Base-by-base conservation (phyloP, 768 basidiomycete genomes). In the Omphalotus guepiniiformis region DNA sequence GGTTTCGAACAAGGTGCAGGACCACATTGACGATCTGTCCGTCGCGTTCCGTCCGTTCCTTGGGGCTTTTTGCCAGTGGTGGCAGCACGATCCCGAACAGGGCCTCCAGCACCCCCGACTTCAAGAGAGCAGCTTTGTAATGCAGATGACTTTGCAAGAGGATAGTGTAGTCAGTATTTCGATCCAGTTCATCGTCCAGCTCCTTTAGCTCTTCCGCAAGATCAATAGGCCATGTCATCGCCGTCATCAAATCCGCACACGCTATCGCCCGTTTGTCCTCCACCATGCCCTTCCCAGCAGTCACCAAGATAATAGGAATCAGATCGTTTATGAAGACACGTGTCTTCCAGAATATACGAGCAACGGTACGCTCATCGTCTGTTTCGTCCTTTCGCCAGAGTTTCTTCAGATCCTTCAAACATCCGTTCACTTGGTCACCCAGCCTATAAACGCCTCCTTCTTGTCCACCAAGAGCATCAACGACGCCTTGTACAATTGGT, bases 171-270 rank as follows among this genome's bases (percentile, higher is more conserved):
- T 99, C 96, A 13, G 90, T 81, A 15, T 84, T 81, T 51, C 78
- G 80, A 64, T 89, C 88, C 16, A 80, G 55, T 30, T 85, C 88
- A 36, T 93, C 88, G 60, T 88, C 85, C 45, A 97, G 80, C 59
- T 98, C 96, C 57, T 87, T 88, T 53, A 99, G 73, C 65, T 98
- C 96, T 58, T 91, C 88, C 1, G 92, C 88, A 53, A 98, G 73
- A 64, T 98, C 91, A 45, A 99, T 95, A 1, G 96, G 96, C 96
- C 96, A 99, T 1, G 95, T 98, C 89, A 99, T 90, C 0, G 94
- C 93, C 0, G 92, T 89, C 62, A 98, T 84, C 19, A 99, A 72
- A 61, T 98, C 96, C 6, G 83, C 85, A 53, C 85, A 87, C 1
- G 84, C 80, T 22, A 95, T 77, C 0, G 90, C 91, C 39, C 88